Evolutionary conservation across 768 basidiomycete species (phyloP), one percentile per base, ranked within the genome.

Genomic region (Tylopilus vinaceipallidus): DNA sequence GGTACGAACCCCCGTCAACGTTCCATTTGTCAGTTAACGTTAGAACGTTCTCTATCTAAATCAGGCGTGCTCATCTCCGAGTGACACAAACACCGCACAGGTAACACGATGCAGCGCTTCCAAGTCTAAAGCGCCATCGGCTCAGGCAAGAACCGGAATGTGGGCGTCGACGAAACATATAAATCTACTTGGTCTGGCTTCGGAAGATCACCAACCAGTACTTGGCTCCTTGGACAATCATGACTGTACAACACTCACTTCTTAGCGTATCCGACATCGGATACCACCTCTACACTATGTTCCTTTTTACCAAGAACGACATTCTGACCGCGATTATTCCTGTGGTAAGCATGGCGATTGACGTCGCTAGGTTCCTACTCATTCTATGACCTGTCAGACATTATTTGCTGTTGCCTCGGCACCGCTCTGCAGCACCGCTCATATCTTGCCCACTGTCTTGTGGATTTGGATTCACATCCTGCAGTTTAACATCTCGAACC

Each of bases 391-490:
- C 9, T 34, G 17, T 22, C 11, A 74, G 73, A 66, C 62, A 6
- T 42, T 71, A 10, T 70, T 73, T 45, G 59, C 71, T 1, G 20
- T 55, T n/a, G 64, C 61, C 16, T 60, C 72, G 0, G 71, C 72
- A 9, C 71, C 72, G 1, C 36, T 71, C 2, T 47, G 45, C 24
- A 55, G 51, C 19, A 32, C 59, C 2, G 23, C 47, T 6, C 53
- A 39, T 1, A 20, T 70, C 12, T 19, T 61, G 6, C 62, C 72
- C 20, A 57, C 68, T 5, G 43, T 73, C 2, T 33, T 71, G 4
- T 79, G 77, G 77, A 64, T 75, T 23, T 79, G 68, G 70, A 45
- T 75, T 3, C 77, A 79, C 43, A 60, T 76, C 12, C 59, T 79
- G 3, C 74, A 74, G 38, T 75, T 72, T 56, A 56, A 73, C 50